phyloP scores from a whole-genome alignment of 78 protist species.

The Paratrimastix pyriformis region DNA sequence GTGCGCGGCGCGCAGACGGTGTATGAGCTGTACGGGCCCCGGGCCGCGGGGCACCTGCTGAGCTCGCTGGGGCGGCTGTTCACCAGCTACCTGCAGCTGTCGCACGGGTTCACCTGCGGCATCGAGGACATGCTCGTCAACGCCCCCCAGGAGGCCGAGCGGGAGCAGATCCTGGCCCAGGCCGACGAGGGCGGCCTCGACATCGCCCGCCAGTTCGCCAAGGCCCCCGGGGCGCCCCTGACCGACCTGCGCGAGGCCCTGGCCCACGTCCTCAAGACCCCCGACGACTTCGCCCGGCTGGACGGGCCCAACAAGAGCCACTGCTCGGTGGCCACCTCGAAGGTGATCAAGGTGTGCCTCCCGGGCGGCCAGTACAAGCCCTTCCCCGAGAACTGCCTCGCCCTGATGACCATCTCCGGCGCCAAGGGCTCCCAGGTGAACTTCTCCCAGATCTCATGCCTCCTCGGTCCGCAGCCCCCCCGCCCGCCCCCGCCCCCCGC shows the following conservation, averaged over 20 bases:
- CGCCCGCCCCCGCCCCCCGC: too few relatives aligned
- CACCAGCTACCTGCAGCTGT: slow-evolving; percentile 60
- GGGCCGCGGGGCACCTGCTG: slow-evolving; percentile 72
- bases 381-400: slow-evolving; percentile 87
- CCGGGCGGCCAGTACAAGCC: slow-evolving; percentile 69
- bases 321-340: slow-evolving; percentile 50
- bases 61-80: slow-evolving; percentile 80
- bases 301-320: slow-evolving; percentile 42
- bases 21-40: slow-evolving; percentile 83
- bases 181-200: slow-evolving; percentile 4
- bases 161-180: slow-evolving; percentile 11
- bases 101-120: slow-evolving; percentile 85
- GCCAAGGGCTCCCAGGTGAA: slow-evolving; percentile 96
- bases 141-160: slow-evolving; percentile 10
- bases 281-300: slow-evolving; percentile 6
- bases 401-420: slow-evolving; percentile 88
- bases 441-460: slow-evolving; percentile 85
- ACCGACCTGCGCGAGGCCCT: too few relatives aligned
- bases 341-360: slow-evolving; percentile 57
- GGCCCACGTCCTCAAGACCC: background rate
- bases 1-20: slow-evolving; percentile 55
- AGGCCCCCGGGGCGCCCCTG: background rate
- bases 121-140: slow-evolving; percentile 73
- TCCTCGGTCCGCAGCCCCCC: slow-evolving; percentile 95
- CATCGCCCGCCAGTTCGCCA: background rate